phyloP scores from a whole-genome alignment of 768 basidiomycete species.

The Hygrophorus pudorinus region DNA sequence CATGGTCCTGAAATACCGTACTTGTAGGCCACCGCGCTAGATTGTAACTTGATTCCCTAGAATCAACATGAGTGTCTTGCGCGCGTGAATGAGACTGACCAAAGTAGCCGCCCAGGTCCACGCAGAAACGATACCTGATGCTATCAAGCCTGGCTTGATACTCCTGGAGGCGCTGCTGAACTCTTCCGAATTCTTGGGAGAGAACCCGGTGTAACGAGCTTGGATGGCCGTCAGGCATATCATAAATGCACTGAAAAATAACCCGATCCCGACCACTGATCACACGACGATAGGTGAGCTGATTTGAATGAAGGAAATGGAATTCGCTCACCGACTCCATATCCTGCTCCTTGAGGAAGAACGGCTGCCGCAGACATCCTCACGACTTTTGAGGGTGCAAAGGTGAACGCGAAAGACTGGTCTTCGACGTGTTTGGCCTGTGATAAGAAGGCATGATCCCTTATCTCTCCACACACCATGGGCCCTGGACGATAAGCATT shows the following conservation, averaged over 20 bases:
- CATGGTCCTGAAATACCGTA: conserved; percentile 80
- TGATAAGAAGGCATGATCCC: too few relatives aligned
- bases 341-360: conserved; percentile 76
- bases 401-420: too few relatives aligned
- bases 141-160: conserved; percentile 87
- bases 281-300: neutral
- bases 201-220: conserved; percentile 74
- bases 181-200: conserved; percentile 72
- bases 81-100: conserved; percentile 22
- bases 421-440: too few relatives aligned
- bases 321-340: conserved; percentile 35
- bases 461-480: too few relatives aligned
- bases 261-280: conserved; percentile 40
- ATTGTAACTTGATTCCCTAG: conserved; percentile 42
- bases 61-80: neutral
- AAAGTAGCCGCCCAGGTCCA: conserved; percentile 88
- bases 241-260: conserved; percentile 85
- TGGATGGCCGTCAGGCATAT: conserved; percentile 69
- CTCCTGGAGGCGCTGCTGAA: conserved; percentile 75
- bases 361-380: conserved; percentile 13
- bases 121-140: conserved; percentile 85
- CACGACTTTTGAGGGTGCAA: too few relatives aligned
- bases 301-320: neutral
- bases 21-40: conserved; percentile 76
- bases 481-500: too few relatives aligned